Base-by-base conservation (phyloP, 306 rosid genomes). In the Styphnolobium japonicum region DNA sequence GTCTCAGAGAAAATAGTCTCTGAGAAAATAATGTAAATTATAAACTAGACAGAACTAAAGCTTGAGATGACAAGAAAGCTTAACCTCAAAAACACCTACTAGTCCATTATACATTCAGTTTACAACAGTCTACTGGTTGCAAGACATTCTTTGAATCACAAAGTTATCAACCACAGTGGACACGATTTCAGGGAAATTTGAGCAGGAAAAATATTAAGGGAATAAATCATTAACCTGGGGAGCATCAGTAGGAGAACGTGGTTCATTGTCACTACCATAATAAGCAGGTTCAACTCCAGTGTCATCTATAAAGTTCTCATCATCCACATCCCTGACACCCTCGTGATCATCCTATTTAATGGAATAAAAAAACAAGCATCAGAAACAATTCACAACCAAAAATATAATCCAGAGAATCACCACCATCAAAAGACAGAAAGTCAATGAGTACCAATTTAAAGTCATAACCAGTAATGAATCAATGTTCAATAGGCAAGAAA, bases 251-350 rank as follows among this genome's bases (percentile, higher is more conserved):
- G 97, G 99, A 62, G 99, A 95, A 14, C 80, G 92, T 0, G 81
- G 89, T 66, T 90, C 98, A 10, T 87, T 71, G 39, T 90, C 95
- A 85, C 88, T 88, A 46, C 82, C 92, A 77, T 91, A 96, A 6
- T 82, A 81, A 52, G 85, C 91, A 72, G 89, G 96, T 23, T 96
- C 98, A 57, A 93, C 97, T 39, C 97, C 97, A 62, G 65, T 93
- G 85, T 96, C 99, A 80, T 96, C 99, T 77, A 96, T 96, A 67
- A 96, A 96, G 90, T 90, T 96, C 72, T 96, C 98, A 80, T 96
- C 99, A 66, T 96, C 99, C 43, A 90, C 0, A 43, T 86, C 90
- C 85, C 96, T 87, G 62, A 39, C 63, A 77, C 99, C 98, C 64
- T 96, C 97, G 0, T 79, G 86, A 82, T 96, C 99, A 67, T 96